Percentiles rank a stretch among this genome's conserved stretches.
Conservation (phyloP, 768 basidiomycete genomes). For the Suillus sp. region DNA sequence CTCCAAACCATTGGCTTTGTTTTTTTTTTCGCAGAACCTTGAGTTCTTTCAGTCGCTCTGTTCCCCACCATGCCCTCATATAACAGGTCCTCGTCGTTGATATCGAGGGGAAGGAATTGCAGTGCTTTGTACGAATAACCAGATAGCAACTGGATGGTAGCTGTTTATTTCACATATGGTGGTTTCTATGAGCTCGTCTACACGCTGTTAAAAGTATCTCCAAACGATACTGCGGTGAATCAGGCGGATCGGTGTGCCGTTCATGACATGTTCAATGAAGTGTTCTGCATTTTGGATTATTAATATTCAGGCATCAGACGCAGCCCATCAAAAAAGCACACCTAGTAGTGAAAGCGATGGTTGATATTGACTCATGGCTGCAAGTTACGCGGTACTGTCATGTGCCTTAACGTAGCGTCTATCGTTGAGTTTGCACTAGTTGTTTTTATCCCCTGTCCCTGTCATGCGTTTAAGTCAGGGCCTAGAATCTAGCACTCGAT, state of each 20-base stretch:
- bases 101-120: not conserved
- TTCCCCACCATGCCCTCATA: not conserved
- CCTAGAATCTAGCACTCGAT: too few species aligned
- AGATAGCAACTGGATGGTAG: too few species aligned
- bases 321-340: not conserved
- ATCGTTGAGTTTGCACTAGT: not conserved
- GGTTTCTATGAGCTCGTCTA: not conserved
- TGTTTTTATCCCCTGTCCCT: not conserved
- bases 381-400: not conserved
- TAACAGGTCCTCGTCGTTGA: not conserved
- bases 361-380: not conserved
- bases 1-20: not conserved
- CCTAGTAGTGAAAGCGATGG: not conserved
- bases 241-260: not conserved
- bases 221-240: not conserved
- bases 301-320: not conserved
- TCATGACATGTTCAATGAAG: not conserved
- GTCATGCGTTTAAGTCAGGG: not conserved
- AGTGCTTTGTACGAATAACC: not conserved
- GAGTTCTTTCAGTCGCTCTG: not conserved
- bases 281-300: not conserved
- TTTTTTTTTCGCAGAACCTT: not conserved
- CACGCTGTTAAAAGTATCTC: not conserved
- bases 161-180: not conserved
- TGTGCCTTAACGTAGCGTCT: not conserved